Evolutionary conservation across 106 monocot genomes (phyloP).

Genomic region (Triglochin maritima): DNA sequence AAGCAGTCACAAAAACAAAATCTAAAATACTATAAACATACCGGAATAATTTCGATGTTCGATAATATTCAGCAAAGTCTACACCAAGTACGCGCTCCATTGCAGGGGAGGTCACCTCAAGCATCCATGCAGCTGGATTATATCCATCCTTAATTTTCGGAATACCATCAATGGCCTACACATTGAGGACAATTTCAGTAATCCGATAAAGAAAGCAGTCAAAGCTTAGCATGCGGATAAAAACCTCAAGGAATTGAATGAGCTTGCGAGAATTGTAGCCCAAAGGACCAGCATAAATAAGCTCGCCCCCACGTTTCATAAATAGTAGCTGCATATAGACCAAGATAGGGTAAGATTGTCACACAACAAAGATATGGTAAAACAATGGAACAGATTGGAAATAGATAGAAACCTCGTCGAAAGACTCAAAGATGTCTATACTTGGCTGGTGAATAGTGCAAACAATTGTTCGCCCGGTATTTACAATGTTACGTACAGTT

Average conservation of each 20-base stretch:
- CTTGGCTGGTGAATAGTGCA: slow-evolving; percentile 99
- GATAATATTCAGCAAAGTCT: slow-evolving; percentile 87
- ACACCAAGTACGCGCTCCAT: slow-evolving; percentile 64
- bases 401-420: slow-evolving; percentile 67
- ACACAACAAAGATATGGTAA: background rate
- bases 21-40: slow-evolving; percentile 17
- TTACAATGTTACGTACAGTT: slow-evolving; percentile 96
- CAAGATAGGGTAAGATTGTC: background rate
- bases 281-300: slow-evolving; percentile 93
- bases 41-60: slow-evolving; percentile 69
- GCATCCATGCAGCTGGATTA: slow-evolving; percentile 99
- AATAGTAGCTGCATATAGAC: slow-evolving; percentile 64
- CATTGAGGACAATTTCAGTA: background rate
- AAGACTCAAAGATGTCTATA: slow-evolving; percentile 99
- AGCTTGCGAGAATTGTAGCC: slow-evolving; percentile 73
- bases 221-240: background rate
- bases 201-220: background rate
- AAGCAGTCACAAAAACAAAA: background rate
- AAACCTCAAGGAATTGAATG: slow-evolving; percentile 86
- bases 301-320: slow-evolving; percentile 97
- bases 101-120: slow-evolving; percentile 72
- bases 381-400: too few relatives aligned
- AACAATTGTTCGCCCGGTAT: slow-evolving; percentile 96
- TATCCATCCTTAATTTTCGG: slow-evolving; percentile 92
- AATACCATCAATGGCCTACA: slow-evolving; percentile 83